Evolutionary conservation across 2,329 filamentous ascomycete species (phyloP).

Genomic region (Neopestalotiopsis clavispora): DNA sequence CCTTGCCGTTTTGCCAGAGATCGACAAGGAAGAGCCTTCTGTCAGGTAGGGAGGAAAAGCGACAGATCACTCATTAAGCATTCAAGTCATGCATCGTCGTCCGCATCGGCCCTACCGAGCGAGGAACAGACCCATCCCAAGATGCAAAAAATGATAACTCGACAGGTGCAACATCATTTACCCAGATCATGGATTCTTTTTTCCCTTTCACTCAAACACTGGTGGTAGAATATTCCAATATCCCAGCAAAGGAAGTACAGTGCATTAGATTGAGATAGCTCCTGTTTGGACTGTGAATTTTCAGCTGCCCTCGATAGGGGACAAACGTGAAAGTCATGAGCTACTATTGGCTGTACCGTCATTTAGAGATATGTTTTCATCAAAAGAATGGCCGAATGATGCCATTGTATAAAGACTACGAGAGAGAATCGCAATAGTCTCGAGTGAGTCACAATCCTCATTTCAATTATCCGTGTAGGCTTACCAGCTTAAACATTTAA

Average conservation of each 20-base stretch:
- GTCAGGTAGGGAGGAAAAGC: not conserved
- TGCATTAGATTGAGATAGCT: not conserved
- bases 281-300: not conserved
- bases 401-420: not conserved
- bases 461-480: not conserved
- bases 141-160: not conserved
- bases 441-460: not conserved
- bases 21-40: not conserved
- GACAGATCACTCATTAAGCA: not conserved
- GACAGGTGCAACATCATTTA: not conserved
- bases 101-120: not conserved
- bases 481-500: not conserved
- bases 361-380: not conserved
- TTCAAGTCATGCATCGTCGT: not conserved
- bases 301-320: not conserved
- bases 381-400: not conserved
- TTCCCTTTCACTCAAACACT: not conserved
- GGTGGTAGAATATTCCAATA: not conserved
- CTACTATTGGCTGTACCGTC: not conserved
- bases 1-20: not conserved
- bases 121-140: not conserved
- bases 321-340: not conserved
- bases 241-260: not conserved
- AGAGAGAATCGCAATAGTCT: not conserved
- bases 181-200: not conserved